phyloP scores from a whole-genome alignment of 2,329 filamentous ascomycete genomes.

The Neonectria hederae region DNA sequence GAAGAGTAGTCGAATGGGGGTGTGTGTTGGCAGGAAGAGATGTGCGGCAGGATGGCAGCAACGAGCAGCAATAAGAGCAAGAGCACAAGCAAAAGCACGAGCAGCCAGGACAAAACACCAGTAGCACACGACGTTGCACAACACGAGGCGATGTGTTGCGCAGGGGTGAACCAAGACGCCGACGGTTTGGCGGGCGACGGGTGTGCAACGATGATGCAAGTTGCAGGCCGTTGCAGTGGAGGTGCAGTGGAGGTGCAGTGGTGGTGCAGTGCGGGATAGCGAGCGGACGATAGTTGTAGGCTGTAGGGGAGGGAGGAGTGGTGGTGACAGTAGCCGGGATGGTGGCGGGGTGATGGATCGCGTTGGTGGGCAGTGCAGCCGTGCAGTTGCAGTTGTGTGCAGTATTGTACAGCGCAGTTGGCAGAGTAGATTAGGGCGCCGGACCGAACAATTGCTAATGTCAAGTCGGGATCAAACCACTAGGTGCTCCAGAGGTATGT shows the following conservation, averaged over 20 bases:
- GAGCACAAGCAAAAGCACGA: slow-evolving; percentile 20
- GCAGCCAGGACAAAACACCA: slow-evolving; percentile 30
- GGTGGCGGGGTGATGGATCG: slow-evolving; percentile 22
- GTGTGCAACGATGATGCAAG: slow-evolving; percentile 33
- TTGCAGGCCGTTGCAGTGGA: slow-evolving; percentile 24
- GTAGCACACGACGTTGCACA: slow-evolving; percentile 27
- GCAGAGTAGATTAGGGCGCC: slow-evolving; percentile 11
- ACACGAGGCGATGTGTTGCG: slow-evolving; percentile 36
- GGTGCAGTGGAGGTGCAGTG: background rate
- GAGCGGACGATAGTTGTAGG: background rate
- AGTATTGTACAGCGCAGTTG: background rate
- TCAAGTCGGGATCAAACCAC: no score
- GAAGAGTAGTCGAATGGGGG: slow-evolving; percentile 2
- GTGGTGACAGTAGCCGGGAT: slow-evolving; percentile 15
- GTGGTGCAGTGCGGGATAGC: slow-evolving; percentile 13
- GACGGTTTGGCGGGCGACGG: slow-evolving; percentile 31
- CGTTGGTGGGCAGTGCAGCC: slow-evolving; percentile 18
- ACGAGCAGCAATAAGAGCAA: background rate
- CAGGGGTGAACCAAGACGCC: slow-evolving; percentile 32
- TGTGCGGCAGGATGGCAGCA: slow-evolving; percentile 11
- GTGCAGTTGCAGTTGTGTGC: background rate
- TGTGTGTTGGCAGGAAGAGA: slow-evolving; percentile 23
- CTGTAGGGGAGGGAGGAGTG: background rate
- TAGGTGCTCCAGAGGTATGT: no score
- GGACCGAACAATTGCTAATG: slow-evolving; percentile 11